Evolutionary conservation across 345 rosid genomes (phyloP), one percentile per base, ranked within the genome.

Genomic region (Bretschneidera sinensis): DNA sequence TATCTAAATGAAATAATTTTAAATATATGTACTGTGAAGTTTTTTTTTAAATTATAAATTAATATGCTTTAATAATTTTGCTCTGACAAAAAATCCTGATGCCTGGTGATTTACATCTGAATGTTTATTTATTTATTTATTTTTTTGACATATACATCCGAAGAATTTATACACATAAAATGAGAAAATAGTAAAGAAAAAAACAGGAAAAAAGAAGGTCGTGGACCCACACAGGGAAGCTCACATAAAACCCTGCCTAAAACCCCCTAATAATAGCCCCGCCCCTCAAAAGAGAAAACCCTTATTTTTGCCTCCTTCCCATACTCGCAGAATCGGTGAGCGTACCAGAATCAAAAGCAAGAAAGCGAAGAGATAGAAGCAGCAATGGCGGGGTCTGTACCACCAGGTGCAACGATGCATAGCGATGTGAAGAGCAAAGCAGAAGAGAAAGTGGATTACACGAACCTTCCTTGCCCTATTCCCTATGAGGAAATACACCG

Each of bases 401-500:
- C 87, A 63, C 79, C 89, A 0, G 67, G 66, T 31, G 23, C 55
- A 34, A 11, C 78, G 20, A 39, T 74, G 20, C 68, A 60, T 48
- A 53, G 60, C 20, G 87, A 78, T 25, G 70, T 21, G 16, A 74
- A 65, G 63, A 21, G 52, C 54, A 73, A 77, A 67, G 71, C 22
- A 48, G 80, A 63, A 22, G 87, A 81, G 72, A 86, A 79, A 70
- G 82, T 77, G 8, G 91, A 92, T 64, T 92, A 83, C 83, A 57
- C 74, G 58, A 79, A 85, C 60, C 88, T 92, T 48, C 95, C 95
- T 51, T 89, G 95, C 67, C 98, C 98, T 57, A 74, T 89, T 73
- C 91, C 98, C 39, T 92, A 82, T 35, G 98, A 92, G 53, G 98
- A 92, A 73, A 71, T 89, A 74, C 95, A 89, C 72, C 95, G 98